Conservation (phyloP, 2,329 filamentous ascomycete genomes). For the Lachnellula hyalina region DNA sequence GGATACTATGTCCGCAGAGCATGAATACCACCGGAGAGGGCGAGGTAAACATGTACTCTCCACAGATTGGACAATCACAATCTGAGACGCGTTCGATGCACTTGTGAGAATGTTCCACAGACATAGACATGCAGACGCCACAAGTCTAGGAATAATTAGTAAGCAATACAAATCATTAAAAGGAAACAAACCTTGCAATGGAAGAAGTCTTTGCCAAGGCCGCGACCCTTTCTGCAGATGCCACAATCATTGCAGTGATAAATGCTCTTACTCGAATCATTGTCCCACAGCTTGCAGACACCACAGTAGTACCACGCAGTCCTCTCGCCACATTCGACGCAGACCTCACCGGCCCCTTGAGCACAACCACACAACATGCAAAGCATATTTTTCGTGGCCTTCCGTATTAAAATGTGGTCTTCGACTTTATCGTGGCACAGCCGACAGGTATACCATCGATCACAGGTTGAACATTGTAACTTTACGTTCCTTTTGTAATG, state of each 20-base stretch:
- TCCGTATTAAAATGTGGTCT: constrained; percentile 72
- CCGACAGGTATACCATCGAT: constrained; percentile 89
- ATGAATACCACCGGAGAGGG: constrained; percentile 86
- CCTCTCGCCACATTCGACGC: constrained; percentile 67
- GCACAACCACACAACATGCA: constrained; percentile 92
- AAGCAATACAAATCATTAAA: not conserved
- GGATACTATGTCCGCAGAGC: constrained; percentile 93
- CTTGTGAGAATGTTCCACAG: constrained; percentile 77
- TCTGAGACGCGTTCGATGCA: constrained; percentile 94
- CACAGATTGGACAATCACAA: constrained; percentile 93
- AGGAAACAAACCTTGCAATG: constrained; percentile 77
- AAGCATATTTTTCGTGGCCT: constrained; percentile 88
- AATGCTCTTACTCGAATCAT: constrained; percentile 82
- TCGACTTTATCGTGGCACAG: constrained; percentile 87
- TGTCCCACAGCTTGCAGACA: constrained; percentile 96
- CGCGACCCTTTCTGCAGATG: constrained; percentile 85
- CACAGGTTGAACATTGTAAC: constrained; percentile 84
- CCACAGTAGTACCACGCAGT: constrained; percentile 89
- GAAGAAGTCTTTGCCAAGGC: constrained; percentile 92
- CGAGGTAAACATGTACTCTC: constrained; percentile 94
- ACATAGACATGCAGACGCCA: constrained; percentile 89
- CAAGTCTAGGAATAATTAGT: constrained; percentile 57
- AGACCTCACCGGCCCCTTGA: constrained; percentile 75
- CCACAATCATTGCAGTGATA: constrained; percentile 97
- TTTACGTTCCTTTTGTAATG: constrained; percentile 97